Base-by-base conservation (phyloP, 371 early-diverging fungal genomes). In the Smittium mucronatum region DNA sequence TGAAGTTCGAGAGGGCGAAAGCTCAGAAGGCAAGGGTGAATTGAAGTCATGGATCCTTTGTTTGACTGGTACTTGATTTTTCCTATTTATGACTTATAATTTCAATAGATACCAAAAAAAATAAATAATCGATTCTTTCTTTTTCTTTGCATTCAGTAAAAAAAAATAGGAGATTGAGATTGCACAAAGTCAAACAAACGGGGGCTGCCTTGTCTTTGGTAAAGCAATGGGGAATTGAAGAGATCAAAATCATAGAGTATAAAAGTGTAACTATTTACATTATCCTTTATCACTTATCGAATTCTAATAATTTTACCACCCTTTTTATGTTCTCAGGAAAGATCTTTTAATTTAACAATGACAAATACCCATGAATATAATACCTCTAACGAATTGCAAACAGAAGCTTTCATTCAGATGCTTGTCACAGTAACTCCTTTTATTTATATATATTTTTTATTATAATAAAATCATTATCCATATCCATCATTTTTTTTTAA, bases 141-240 rank as follows among this genome's bases (percentile, higher is more conserved):
- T 47, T 11, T 61, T 61, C n/a, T 61, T 11, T 61, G 11, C 32
- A 5, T 30, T 74, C 77, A 2, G 78, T 78, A 2, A 78, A 78
- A 70, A 75, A 74, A 65, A 78, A 78, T 70, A 70, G 78, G 34
- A 78, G 76, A 69, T 30, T 78, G 70, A 75, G 76, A 1, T 67
- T 78, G 36, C 77, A 76, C 67, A 73, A 74, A 26, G 78, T 76
- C 58, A 78, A 78, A 74, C 71, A 75, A 66, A 69, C 58, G 60
- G 70, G 64, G 70, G 70, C 67, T 26, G 34, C 58, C 16, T 68
- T 74, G 0, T 74, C 73, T 70, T 74, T 75, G 67, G 72, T 73
- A 71, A 77, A 77, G 34, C 73, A 75, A 1, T 77, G 77, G 77
- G 63, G 58, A 11, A 31, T 77, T 58, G 77, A 77, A 57, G 77